Conservation (phyloP, 257 asterid genomes). For the Solanum habrochaites region DNA sequence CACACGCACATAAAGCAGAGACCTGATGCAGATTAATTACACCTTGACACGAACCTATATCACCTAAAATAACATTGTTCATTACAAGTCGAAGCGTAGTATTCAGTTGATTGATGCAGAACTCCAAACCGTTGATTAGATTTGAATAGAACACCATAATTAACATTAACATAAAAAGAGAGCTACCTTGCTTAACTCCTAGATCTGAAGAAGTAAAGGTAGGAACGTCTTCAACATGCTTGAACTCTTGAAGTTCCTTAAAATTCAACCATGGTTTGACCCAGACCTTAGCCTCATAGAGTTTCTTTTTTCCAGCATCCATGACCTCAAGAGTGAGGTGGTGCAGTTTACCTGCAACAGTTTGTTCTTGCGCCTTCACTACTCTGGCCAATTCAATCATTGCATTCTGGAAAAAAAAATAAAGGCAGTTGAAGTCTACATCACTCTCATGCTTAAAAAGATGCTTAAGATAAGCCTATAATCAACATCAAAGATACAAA, state of each 20-base stretch:
- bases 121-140: background rate
- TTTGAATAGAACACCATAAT: background rate
- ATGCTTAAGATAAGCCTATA: background rate
- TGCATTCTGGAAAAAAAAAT: slow-evolving; percentile 32
- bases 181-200: slow-evolving; percentile 60
- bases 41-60: background rate
- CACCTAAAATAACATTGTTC: background rate
- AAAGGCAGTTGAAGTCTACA: background rate
- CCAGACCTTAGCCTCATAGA: slow-evolving; percentile 87
- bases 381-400: slow-evolving; percentile 73
- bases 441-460: background rate
- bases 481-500: background rate
- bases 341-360: slow-evolving; percentile 69
- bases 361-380: slow-evolving; percentile 64
- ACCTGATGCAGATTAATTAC: background rate
- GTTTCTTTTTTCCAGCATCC: slow-evolving; percentile 63
- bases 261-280: slow-evolving; percentile 87
- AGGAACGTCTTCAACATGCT: slow-evolving; percentile 45
- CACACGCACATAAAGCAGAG: background rate
- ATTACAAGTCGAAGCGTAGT: no score
- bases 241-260: slow-evolving; percentile 78
- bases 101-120: background rate
- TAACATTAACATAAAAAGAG: background rate
- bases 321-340: slow-evolving; percentile 73
- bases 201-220: slow-evolving; percentile 60